phyloP scores from a whole-genome alignment of 177 flowering plant genomes.

The Tripterygium wilfordii region DNA sequence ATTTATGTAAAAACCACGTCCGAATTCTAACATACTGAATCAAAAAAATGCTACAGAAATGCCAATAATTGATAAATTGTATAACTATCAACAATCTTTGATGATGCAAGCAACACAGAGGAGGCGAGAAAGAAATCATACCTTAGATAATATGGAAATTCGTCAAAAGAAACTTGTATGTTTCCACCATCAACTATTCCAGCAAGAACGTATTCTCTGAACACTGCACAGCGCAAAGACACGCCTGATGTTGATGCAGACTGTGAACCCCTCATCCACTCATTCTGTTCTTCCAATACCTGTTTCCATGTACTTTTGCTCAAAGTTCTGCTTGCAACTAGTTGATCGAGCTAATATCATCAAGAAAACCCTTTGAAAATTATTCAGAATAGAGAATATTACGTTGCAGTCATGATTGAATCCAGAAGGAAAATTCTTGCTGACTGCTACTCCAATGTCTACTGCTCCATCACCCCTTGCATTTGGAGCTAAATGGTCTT shows the following conservation, averaged over 20 bases:
- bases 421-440: conserved; percentile 40
- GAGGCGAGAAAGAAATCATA: conserved; percentile 12
- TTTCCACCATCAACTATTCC: conserved; percentile 63
- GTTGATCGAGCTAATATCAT: conserved; percentile 36
- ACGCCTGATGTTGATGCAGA: conserved; percentile 50
- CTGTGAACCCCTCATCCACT: conserved; percentile 48
- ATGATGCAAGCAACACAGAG: too few relatives aligned
- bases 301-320: conserved; percentile 38
- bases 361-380: conserved; percentile 36
- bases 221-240: conserved; percentile 46
- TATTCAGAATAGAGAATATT: conserved; percentile 43
- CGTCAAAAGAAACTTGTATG: conserved; percentile 62
- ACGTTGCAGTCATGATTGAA: conserved; percentile 45
- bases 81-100: too few relatives aligned
- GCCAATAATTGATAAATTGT: background rate
- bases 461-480: conserved; percentile 41
- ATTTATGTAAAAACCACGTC: too few relatives aligned
- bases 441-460: conserved; percentile 34
- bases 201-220: conserved; percentile 63
- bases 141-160: conserved; percentile 89
- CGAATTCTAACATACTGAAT: background rate
- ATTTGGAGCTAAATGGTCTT: conserved; percentile 40
- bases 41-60: background rate
- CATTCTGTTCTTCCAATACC: conserved; percentile 53
- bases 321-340: conserved; percentile 34